These are phyloP conservation scores for Phytophthora multivora DNA, from an alignment of 352 stramenopile genomes.

Conservation along the genomic window DNA sequence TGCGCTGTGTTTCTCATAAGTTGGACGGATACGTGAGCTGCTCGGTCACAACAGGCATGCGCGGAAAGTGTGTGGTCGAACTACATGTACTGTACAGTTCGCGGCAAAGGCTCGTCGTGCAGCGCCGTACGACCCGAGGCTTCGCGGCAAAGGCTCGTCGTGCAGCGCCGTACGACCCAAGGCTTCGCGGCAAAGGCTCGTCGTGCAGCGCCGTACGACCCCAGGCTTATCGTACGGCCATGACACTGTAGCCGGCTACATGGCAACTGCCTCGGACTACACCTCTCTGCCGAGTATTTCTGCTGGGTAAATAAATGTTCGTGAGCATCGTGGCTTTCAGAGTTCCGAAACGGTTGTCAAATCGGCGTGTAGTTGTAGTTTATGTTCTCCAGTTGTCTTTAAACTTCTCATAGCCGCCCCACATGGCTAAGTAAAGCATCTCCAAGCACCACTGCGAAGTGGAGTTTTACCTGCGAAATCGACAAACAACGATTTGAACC, in stretches of 20 bases:
- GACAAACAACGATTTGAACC: no score
- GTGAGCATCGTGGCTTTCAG: no score
- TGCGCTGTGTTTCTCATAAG: constrained; percentile 1
- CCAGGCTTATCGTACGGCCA: constrained; percentile 1
- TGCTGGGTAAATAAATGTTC: not conserved
- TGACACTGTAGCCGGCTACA: constrained; percentile 3
- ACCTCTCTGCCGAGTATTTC: not conserved
- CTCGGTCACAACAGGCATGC: not conserved
- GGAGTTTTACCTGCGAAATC: no score
- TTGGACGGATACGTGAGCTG: not conserved
- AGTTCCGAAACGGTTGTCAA: no score
- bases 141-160: not conserved
- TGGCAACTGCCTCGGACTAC: not conserved
- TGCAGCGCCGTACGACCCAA: not conserved
- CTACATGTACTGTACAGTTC: no score
- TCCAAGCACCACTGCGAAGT: not conserved
- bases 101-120: not conserved
- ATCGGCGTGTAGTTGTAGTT: not conserved
- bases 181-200: not conserved
- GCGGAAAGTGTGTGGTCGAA: not conserved
- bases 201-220: not conserved
- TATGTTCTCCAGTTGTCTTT: not conserved
- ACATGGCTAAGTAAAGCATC: not conserved
- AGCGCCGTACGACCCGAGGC: not conserved
- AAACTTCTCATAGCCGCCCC: not conserved